Evolutionary conservation across 139 green algal genomes (phyloP), one percentile per base, ranked within the genome.

Genomic region (Chara braunii): DNA sequence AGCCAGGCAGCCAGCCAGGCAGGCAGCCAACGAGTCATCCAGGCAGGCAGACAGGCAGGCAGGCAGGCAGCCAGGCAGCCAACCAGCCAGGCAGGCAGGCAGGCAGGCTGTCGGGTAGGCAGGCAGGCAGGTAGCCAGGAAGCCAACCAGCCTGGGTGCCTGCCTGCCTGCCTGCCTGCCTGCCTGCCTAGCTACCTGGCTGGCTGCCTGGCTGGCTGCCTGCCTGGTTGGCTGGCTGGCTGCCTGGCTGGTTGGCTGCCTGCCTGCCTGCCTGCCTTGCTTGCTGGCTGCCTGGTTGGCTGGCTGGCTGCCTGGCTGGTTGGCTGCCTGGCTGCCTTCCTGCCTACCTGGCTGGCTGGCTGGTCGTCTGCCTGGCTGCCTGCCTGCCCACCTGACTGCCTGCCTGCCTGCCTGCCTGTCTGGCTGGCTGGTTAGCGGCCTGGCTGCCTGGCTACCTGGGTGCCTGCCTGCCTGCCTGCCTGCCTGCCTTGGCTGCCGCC

Each of bases 331-430:
- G 55, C 55, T 54, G 55, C 37, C 55, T n/a, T n/a, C 52, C 52
- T 63, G 54, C 54, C 3, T 63, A 37, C 54, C 7, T 63, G 28
- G 37, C 54, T 63, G 54, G 37, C 14, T 63, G 54, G 37, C 54
- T 63, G 29, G 37, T 37, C 5, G 29, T n/a, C 29, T 63, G 54
- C 54, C 54, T 63, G 54, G 37, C 54, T 51, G 54, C 54, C 54
- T 6, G 28, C 54, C 54, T 63, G 28, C 54, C 54, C 50, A 37
- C 54, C 54, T 63, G 54, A 22, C 24, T 63, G 54, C 29, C 54
- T 48, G 54, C 54, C 54, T 63, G 54, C 54, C 26, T 63, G 54
- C 55, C 31, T 64, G 55, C 55, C 55, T 64, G 55, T n/a, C 40
- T n/a, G n/a, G n/a, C n/a, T n/a, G n/a, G n/a, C n/a, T n/a, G n/a